Evolutionary conservation across 805 yeast species (phyloP), one percentile per base, ranked within the genome.

Genomic region (Candida golubevii): DNA sequence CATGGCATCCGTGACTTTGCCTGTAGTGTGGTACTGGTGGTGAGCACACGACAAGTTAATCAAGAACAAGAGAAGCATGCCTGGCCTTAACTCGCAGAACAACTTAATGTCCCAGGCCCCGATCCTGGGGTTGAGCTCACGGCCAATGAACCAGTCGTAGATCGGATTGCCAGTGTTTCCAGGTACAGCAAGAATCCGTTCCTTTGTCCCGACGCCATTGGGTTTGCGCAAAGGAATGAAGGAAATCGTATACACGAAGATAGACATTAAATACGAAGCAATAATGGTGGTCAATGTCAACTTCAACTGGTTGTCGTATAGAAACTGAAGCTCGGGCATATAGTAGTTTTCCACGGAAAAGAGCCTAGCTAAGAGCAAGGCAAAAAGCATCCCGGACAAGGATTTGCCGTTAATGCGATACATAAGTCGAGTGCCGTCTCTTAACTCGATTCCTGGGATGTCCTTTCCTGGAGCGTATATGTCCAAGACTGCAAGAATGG

Each of bases 101-200:
- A 89, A 65, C 67, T 93, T 93, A 63, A 93, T 80, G 61, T 93
- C 99, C 74, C 90, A 80, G 0, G 76, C 58, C 1, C 95, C 93
- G 46, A 87, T 70, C 55, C 98, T 75, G 26, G 98, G 99, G 62
- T 93, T 93, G 59, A 93, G 72, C 66, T 91, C 98, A 48, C 99
- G 80, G 28, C 99, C 99, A 60, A 93, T 89, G 60, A 89, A 93
- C 97, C 97, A 90, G 59, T 93, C 97, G 60, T 86, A 91, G 8
- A 91, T 54, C 0, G 65, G 53, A 52, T 78, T 81, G 0, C 88
- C 86, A 0, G 95, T 74, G 66, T 91, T 91, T 3, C 99, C 99
- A 36, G 93, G 93, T 33, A 77, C 63, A 0, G 97, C 90, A 41
- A 93, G 71, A 33, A 93, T 79, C 51, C 86, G 72, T 56, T 87